Base-by-base conservation (phyloP, 768 basidiomycete species). In the Trametes coccinea region DNA sequence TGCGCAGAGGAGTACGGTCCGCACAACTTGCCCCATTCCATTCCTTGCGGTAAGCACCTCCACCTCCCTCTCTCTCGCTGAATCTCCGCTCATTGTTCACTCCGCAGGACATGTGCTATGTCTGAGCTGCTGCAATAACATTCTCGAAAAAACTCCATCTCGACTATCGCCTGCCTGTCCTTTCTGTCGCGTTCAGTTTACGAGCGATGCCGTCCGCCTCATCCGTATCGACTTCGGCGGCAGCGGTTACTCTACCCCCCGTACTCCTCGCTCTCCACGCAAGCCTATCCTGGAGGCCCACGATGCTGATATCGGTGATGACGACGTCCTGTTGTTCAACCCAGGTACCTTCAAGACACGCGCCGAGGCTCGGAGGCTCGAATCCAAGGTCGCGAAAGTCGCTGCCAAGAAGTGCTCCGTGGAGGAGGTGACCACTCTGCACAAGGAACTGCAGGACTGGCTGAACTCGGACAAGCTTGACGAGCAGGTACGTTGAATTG, bases 331-430 rank as follows among this genome's bases (percentile, higher is more conserved):
- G 27, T 45, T 67, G 17, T 51, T 65, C 61, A 67, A 64, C 54
- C 54, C 69, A 4, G 65, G 67, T 58, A 69, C 60, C 34, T 41
- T 64, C 62, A 71, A 59, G 66, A 79, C 72, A 59, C 79, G 69
- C 72, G 83, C 68, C 67, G 75, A 89, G 62, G 86, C 84, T 59
- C 86, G 86, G 41, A 77, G 83, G 64, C 79, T 93, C 59, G 91
- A 93, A 75, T 84, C 85, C 75, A 90, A 85, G 75, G 89, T 93
- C 59, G 86, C 86, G 59, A 83, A 81, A 69, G 86, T 92, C 67
- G 91, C 91, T 37, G 83, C 84, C 13, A 90, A 90, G 84, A 92
- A 90, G 81, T 91, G 89, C 76, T 90, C 89, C 41, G 90, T 93
- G 62, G 91, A 92, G 73, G 91, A 93, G 77, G 89, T 93, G 53